A percentile compares a stretch with the other conserved stretches of the same genome.
Conservation (phyloP, 2,329 filamentous ascomycete species). For the Fusarium buharicum region DNA sequence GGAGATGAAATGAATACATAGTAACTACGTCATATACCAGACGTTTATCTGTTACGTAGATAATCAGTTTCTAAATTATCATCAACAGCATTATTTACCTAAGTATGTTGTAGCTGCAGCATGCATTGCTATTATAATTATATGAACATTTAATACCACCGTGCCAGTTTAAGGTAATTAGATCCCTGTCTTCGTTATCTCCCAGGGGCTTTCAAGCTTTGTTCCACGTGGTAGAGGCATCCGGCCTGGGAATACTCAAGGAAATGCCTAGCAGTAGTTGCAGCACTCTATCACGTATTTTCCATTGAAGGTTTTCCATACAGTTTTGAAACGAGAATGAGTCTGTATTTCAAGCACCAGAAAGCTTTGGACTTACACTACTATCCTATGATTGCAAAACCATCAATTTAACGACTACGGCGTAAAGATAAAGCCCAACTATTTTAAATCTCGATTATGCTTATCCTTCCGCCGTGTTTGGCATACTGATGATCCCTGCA, state of each 20-base stretch:
- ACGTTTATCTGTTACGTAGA: too few relatives aligned
- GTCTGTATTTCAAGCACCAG: too few relatives aligned
- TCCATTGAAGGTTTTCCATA: too few relatives aligned
- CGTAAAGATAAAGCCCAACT: background rate
- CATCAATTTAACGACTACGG: background rate
- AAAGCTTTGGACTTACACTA: too few relatives aligned
- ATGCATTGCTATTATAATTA: background rate
- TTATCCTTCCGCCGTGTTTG: conserved; percentile 6
- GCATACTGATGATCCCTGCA: conserved; percentile 22
- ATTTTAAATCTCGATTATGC: conserved; percentile 6
- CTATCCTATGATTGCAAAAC: too few relatives aligned
- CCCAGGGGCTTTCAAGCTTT: background rate
- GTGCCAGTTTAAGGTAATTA: background rate
- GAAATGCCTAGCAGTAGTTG: too few relatives aligned
- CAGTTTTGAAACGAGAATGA: background rate
- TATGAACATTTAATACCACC: too few relatives aligned
- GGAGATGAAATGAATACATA: too few relatives aligned
- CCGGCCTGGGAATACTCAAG: background rate
- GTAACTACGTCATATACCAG: too few relatives aligned
- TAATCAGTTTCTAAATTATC: too few relatives aligned
- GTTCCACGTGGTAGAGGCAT: background rate
- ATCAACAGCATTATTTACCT: too few relatives aligned
- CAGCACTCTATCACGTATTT: background rate
- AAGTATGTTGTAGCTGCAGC: background rate
- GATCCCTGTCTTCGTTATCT: background rate